These are phyloP conservation scores for Fusarium sp. DNA, from an alignment of 2,329 filamentous ascomycete species.

Conservation along the genomic window DNA sequence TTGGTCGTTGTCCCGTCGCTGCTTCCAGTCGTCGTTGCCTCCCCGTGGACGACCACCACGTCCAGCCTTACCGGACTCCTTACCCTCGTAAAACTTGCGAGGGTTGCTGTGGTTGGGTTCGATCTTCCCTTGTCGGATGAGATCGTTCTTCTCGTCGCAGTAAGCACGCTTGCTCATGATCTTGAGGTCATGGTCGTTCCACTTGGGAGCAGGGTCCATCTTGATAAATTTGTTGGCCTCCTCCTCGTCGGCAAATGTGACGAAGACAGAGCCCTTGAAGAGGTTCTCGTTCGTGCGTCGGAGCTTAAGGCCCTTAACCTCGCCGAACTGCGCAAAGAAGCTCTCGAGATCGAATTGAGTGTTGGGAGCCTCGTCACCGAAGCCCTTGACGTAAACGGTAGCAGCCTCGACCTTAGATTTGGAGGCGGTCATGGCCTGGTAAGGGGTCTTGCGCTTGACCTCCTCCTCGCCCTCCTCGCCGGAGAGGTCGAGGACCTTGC, in stretches of 20 bases:
- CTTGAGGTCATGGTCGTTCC: conserved; percentile 81
- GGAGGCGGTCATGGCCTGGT: conserved; percentile 68
- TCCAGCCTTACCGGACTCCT: conserved; percentile 55
- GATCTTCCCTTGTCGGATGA: conserved; percentile 79
- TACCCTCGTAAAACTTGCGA: conserved; percentile 66
- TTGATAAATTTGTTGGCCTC: conserved; percentile 83
- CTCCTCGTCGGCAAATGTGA: conserved; percentile 88
- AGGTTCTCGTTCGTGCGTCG: conserved; percentile 78
- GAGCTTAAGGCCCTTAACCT: conserved; percentile 86
- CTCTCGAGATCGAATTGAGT: conserved; percentile 95
- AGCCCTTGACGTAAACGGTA: conserved; percentile 94
- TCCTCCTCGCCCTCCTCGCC: conserved; percentile 80
- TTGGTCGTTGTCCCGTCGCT: conserved; percentile 72
- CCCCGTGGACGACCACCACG: conserved; percentile 58
- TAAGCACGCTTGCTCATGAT: conserved; percentile 93
- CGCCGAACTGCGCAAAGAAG: conserved; percentile 86
- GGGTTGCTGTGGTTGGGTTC: conserved; percentile 65
- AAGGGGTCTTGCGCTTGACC: conserved; percentile 82
- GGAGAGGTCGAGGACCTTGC: conserved; percentile 77
- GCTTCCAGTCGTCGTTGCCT: conserved; percentile 71
- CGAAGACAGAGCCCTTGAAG: conserved; percentile 98
- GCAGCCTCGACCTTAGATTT: conserved; percentile 77
- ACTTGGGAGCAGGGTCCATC: conserved; percentile 84
- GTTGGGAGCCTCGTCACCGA: conserved; percentile 83
- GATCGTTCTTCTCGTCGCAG: conserved; percentile 79